phyloP scores from a whole-genome alignment of 768 basidiomycete species.

The Russula sp. region DNA sequence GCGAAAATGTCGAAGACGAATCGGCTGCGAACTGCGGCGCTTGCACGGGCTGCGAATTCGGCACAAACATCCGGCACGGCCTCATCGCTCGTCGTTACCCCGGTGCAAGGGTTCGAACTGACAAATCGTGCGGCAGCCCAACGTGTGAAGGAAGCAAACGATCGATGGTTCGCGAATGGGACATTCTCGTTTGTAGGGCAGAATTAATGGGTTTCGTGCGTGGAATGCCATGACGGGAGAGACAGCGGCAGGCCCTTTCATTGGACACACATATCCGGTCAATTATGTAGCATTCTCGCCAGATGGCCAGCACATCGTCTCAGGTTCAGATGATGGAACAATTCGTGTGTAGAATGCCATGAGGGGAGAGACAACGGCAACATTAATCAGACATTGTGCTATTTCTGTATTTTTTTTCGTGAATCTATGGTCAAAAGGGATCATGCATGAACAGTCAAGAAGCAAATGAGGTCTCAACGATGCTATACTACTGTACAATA shows the following conservation, averaged over 20 bases:
- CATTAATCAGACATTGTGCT: not conserved
- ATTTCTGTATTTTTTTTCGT: slow-evolving; percentile 6
- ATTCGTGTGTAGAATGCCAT: too few species aligned
- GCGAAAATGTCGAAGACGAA: slow-evolving; percentile 96
- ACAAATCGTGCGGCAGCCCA: slow-evolving; percentile 89
- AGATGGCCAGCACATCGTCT: too few species aligned
- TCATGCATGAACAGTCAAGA: not conserved
- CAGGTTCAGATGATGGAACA: too few species aligned
- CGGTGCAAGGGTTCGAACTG: slow-evolving; percentile 95
- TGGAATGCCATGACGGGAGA: too few species aligned
- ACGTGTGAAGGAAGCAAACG: slow-evolving; percentile 92
- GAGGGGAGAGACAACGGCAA: too few species aligned
- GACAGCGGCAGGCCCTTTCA: too few species aligned
- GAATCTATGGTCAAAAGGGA: not conserved
- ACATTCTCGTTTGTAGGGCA: slow-evolving; percentile 76
- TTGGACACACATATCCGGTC: too few species aligned
- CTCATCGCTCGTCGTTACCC: slow-evolving; percentile 91
- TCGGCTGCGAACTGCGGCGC: slow-evolving; percentile 81
- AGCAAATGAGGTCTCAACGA: slow-evolving; percentile 1
- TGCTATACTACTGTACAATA: slow-evolving; percentile 23
- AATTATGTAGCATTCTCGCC: too few species aligned
- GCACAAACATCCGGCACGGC: slow-evolving; percentile 71
- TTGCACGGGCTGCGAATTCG: slow-evolving; percentile 70
- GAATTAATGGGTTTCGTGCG: too few species aligned
- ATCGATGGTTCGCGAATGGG: slow-evolving; percentile 90